phyloP scores from a whole-genome alignment of 2,329 filamentous ascomycete species.

The Fusarium sp. region DNA sequence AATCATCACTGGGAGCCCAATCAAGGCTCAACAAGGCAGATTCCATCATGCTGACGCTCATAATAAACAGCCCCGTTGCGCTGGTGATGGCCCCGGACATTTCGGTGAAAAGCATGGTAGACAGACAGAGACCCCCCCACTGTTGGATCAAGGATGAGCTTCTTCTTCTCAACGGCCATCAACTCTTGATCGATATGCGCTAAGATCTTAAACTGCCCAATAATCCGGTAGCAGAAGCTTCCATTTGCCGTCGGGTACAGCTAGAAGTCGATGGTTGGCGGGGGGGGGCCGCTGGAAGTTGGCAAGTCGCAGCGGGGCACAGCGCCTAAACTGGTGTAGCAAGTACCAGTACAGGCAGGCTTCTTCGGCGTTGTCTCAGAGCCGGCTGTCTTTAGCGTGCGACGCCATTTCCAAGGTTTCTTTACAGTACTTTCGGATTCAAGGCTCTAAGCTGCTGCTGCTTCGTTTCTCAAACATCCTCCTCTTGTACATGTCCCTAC shows the following conservation, averaged over 20 bases:
- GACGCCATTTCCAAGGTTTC: conserved; percentile 38
- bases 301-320: conserved; percentile 25
- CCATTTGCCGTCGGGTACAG: neutral
- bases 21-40: neutral
- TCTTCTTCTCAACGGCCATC: too few species aligned
- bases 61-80: conserved; percentile 22
- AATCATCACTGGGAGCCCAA: too few species aligned
- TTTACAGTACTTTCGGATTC: conserved; percentile 26
- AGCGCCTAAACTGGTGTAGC: conserved; percentile 23
- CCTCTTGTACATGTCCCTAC: conserved; percentile 7
- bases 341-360: conserved; percentile 28
- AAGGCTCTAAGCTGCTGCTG: neutral
- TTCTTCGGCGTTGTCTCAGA: conserved; percentile 19
- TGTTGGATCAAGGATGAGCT: conserved; percentile 1
- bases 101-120: conserved; percentile 18
- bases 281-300: conserved; percentile 7
- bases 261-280: conserved; percentile 13
- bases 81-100: conserved; percentile 22
- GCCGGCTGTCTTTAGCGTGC: conserved; percentile 9
- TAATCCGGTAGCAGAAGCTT: conserved; percentile 13
- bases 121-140: too few species aligned
- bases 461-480: conserved; percentile 7
- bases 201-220: conserved; percentile 27
- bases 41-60: conserved; percentile 15
- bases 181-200: neutral